A percentile compares a stretch with the other conserved stretches of the same genome.
phyloP scores from a whole-genome alignment of 1,139 yeast genomes.

The Nakaseomyces sp. region DNA sequence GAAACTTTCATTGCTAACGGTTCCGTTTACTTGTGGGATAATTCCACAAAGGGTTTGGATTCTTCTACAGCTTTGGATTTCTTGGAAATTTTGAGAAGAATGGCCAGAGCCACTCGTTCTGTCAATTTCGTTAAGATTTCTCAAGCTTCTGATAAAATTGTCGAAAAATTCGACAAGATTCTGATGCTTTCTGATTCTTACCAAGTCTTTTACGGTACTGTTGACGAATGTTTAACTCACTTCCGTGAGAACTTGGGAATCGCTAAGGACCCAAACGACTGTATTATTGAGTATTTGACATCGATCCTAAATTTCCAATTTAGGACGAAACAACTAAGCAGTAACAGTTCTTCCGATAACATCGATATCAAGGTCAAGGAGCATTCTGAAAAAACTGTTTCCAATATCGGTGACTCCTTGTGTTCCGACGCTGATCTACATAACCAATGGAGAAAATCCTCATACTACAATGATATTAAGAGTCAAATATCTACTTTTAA shows the following conservation, averaged over 20 bases:
- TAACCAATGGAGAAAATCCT: constrained; percentile 52
- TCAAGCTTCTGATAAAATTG: constrained; percentile 44
- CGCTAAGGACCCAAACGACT: constrained; percentile 43
- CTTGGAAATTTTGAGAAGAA: constrained; percentile 37
- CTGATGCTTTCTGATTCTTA: constrained; percentile 38
- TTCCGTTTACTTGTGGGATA: constrained; percentile 45
- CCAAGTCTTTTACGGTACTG: constrained; percentile 42
- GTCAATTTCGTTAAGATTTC: constrained; percentile 43
- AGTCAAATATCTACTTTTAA: constrained; percentile 15
- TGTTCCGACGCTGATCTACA: constrained; percentile 49
- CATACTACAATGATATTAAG: constrained; percentile 37
- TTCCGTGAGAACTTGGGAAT: constrained; percentile 40
- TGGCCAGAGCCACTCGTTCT: constrained; percentile 37
- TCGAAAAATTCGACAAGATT: constrained; percentile 41
- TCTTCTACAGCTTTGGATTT: constrained; percentile 47
- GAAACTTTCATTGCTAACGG: constrained; percentile 42
- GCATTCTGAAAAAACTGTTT: background rate
- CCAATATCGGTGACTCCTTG: constrained; percentile 1
- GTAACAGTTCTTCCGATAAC: constrained; percentile 31
- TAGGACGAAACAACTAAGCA: constrained; percentile 31
- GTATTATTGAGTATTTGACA: constrained; percentile 47
- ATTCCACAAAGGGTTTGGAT: constrained; percentile 44
- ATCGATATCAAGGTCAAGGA: background rate
- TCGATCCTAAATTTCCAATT: constrained; percentile 40
- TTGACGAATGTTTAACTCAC: constrained; percentile 35